These are phyloP conservation scores for Cardiosporidium cionae DNA, from an alignment of 169 alveolate genomes.

Conservation along the genomic window DNA sequence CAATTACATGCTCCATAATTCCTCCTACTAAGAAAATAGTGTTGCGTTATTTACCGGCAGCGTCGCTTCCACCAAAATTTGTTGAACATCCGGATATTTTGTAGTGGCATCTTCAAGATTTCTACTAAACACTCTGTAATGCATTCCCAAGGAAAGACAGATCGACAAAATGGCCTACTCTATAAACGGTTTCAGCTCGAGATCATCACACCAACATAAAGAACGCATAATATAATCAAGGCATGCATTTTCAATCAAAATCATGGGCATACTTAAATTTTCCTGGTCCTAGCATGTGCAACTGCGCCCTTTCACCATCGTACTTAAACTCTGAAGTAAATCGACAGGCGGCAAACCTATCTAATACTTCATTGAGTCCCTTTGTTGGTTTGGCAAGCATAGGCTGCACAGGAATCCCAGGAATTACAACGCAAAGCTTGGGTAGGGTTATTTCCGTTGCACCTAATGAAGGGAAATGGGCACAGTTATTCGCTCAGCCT, in stretches of 20 bases:
- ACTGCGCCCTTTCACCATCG: slow-evolving; percentile 65
- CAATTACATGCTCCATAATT: no score
- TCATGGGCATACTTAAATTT: background rate
- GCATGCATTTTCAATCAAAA: no score
- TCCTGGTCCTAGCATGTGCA: slow-evolving; percentile 57
- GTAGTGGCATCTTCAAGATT: slow-evolving; percentile 86
- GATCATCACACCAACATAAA: no score
- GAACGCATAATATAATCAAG: no score
- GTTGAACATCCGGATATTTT: slow-evolving; percentile 81
- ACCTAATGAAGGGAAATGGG: slow-evolving; percentile 32
- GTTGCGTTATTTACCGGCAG: slow-evolving; percentile 30
- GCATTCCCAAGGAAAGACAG: background rate
- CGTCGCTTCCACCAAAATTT: slow-evolving; percentile 41
- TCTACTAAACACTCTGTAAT: slow-evolving; percentile 74
- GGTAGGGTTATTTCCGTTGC: slow-evolving; percentile 50
- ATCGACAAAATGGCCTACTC: slow-evolving; percentile 30
- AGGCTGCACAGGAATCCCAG: slow-evolving; percentile 97
- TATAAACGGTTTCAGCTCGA: no score
- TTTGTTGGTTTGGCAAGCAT: slow-evolving; percentile 98
- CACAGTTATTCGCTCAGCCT: no score
- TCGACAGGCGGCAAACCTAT: slow-evolving; percentile 55
- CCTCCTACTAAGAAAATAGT: no score
- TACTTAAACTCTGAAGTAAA: slow-evolving; percentile 50
- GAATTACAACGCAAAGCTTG: slow-evolving; percentile 79
- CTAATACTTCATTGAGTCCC: slow-evolving; percentile 61